Evolutionary conservation across 2,329 filamentous ascomycete genomes (phyloP).

Genomic region (Aquanectria penicillioides): DNA sequence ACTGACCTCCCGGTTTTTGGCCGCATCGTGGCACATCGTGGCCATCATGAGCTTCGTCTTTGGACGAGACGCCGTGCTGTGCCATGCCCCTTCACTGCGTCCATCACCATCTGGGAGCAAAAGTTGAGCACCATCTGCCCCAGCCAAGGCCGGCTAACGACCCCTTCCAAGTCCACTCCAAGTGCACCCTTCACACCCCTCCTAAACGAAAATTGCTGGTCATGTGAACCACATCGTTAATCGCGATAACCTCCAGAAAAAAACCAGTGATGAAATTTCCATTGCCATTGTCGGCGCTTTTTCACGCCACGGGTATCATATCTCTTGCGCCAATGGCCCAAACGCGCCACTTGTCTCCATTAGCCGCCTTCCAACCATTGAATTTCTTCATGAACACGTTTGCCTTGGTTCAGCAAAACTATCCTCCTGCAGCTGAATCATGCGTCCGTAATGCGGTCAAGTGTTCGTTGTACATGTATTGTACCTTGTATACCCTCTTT

Average conservation of each 20-base stretch:
- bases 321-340: conserved; percentile 24
- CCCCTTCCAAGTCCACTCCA: neutral
- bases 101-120: neutral
- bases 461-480: neutral
- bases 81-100: neutral
- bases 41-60: conserved; percentile 8
- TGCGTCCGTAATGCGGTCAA: neutral
- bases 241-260: conserved; percentile 6
- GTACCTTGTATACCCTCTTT: neutral
- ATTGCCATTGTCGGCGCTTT: conserved; percentile 22
- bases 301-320: conserved; percentile 39
- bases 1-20: neutral
- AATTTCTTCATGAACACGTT: neutral
- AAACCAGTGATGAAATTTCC: neutral
- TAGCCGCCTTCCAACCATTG: neutral
- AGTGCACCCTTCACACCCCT: conserved; percentile 9
- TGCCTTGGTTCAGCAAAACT: neutral
- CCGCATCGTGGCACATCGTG: conserved; percentile 2
- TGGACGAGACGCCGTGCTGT: conserved; percentile 4
- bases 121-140: neutral
- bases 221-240: conserved; percentile 4
- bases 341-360: neutral
- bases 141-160: neutral
- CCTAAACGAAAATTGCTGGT: conserved; percentile 9
- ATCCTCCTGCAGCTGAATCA: neutral